phyloP scores from a whole-genome alignment of 108 stramenopile genomes.

The Nannochloropsis granulata region DNA sequence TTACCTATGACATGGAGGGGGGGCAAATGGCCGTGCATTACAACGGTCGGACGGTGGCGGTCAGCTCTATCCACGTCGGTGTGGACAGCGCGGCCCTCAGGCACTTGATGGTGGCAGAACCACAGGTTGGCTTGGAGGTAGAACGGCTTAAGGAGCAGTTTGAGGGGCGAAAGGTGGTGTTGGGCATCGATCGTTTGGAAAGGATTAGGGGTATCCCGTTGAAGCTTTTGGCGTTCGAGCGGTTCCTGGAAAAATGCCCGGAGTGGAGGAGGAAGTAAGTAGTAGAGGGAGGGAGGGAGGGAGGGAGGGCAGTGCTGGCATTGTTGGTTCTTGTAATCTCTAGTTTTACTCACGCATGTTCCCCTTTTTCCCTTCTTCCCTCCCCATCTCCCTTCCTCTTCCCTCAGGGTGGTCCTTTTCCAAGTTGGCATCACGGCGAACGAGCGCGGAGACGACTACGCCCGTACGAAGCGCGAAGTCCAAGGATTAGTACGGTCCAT shows the following conservation, averaged over 20 bases:
- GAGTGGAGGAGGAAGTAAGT: neutral
- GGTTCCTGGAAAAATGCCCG: slow-evolving; percentile 25
- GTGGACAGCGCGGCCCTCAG: slow-evolving; percentile 44
- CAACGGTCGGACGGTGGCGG: slow-evolving; percentile 77
- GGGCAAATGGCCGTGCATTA: slow-evolving; percentile 48
- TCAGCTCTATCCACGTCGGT: slow-evolving; percentile 90
- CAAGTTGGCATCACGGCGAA: slow-evolving; percentile 26
- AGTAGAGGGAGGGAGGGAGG: too few species aligned
- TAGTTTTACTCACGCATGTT: too few species aligned
- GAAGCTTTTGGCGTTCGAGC: slow-evolving; percentile 47
- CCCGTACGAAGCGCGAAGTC: slow-evolving; percentile 8
- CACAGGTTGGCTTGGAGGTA: neutral
- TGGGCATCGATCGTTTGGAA: slow-evolving; percentile 83
- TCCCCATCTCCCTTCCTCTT: too few species aligned
- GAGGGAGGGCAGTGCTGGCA: too few species aligned
- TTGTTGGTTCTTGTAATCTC: too few species aligned
- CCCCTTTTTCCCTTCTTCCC: too few species aligned
- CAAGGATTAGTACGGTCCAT: neutral
- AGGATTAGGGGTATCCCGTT: slow-evolving; percentile 58
- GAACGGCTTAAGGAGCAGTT: slow-evolving; percentile 3
- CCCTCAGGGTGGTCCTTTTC: neutral
- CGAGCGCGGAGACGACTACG: slow-evolving; percentile 35
- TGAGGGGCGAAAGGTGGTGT: slow-evolving; percentile 42
- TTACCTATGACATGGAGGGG: slow-evolving; percentile 59
- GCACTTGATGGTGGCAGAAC: slow-evolving; percentile 1